Evolutionary conservation across 306 rosid species (phyloP).

Genomic region (Quercus gilva): DNA sequence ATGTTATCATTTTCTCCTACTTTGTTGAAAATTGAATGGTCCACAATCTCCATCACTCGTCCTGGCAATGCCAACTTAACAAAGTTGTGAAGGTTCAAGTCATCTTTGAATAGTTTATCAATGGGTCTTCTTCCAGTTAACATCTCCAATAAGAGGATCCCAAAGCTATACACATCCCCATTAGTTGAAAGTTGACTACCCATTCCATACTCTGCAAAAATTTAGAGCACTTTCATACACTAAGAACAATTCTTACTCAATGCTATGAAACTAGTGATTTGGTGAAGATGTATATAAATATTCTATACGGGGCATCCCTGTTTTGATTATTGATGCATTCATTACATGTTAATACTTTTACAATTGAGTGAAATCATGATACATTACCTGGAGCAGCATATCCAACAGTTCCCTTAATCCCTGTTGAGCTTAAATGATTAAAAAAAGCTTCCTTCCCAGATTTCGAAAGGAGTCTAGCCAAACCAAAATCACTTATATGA

Average conservation of each 20-base stretch:
- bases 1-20: not conserved
- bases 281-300: not conserved
- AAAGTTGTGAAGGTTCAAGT: not conserved
- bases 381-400: conserved; percentile 5
- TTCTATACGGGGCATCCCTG: too few species aligned
- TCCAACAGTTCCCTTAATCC: conserved; percentile 16
- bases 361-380: not conserved
- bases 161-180: conserved; percentile 9
- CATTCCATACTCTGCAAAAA: conserved; percentile 11
- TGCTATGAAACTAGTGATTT: not conserved
- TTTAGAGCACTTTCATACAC: not conserved
- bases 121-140: conserved; percentile 7
- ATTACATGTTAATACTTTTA: too few species aligned
- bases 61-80: not conserved
- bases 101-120: not conserved
- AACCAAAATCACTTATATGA: conserved; percentile 13
- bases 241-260: not conserved
- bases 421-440: not conserved
- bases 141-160: conserved; percentile 15
- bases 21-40: not conserved
- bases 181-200: not conserved
- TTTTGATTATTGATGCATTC: too few species aligned
- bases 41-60: not conserved
- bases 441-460: not conserved
- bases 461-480: conserved; percentile 13